Evolutionary conservation across 108 stramenopile genomes (phyloP).

Genomic region (Bacterosira constricta): DNA sequence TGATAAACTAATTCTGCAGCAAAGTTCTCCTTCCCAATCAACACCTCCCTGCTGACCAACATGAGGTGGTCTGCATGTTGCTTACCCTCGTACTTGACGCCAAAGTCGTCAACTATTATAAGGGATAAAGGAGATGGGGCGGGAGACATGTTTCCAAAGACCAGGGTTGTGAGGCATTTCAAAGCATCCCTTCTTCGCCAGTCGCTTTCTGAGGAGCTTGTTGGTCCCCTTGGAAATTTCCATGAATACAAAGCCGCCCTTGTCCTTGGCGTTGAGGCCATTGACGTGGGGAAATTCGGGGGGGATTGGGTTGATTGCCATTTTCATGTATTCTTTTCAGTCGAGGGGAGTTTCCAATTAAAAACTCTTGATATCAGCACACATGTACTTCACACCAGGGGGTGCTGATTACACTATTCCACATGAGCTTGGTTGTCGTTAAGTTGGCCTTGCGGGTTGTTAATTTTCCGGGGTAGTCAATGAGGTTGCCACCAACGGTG

Average conservation of each 20-base stretch:
- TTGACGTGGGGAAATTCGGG: constrained; percentile 20
- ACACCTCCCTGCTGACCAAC: constrained; percentile 6
- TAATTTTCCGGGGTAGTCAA: constrained; percentile 25
- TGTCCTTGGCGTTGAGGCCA: not conserved
- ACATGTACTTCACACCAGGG: not conserved
- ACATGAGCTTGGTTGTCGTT: constrained; percentile 35
- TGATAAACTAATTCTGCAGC: constrained; percentile 35
- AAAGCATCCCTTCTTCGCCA: constrained; percentile 23
- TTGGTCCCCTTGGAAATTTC: constrained; percentile 50
- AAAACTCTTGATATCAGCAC: constrained; percentile 43
- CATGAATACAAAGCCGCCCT: constrained; percentile 25
- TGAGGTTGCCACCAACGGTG: constrained; percentile 47
- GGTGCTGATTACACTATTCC: constrained; percentile 52
- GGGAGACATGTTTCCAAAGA: constrained; percentile 34
- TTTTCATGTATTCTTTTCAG: constrained; percentile 42
- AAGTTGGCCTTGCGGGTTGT: constrained; percentile 34
- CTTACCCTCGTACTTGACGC: constrained; percentile 41
- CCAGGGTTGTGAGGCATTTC: constrained; percentile 39
- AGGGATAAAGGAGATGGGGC: constrained; percentile 32
- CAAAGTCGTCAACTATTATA: constrained; percentile 61
- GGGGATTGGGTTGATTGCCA: constrained; percentile 24
- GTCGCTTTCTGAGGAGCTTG: constrained; percentile 11
- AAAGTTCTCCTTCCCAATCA: constrained; percentile 39
- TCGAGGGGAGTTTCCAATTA: constrained; percentile 47
- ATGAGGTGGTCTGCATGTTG: constrained; percentile 47